A percentile compares a stretch with the other conserved stretches of the same genome.
Conservation (phyloP, 352 stramenopile genomes). For the Phytophthora quininea region DNA sequence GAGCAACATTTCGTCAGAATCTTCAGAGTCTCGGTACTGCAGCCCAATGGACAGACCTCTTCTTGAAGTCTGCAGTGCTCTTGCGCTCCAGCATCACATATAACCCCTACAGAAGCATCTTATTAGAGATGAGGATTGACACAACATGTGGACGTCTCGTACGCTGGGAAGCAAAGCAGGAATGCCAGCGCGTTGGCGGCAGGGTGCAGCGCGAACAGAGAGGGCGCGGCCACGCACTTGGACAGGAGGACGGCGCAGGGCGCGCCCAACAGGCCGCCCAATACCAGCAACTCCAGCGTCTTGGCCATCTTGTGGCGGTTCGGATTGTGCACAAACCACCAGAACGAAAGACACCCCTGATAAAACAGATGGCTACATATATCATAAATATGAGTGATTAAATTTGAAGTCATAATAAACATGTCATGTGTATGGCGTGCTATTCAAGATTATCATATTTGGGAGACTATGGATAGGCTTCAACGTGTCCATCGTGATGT, state of each 20-base stretch:
- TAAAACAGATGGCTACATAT: neutral
- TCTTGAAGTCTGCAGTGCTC: slow-evolving; percentile 45
- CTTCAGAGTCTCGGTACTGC: neutral
- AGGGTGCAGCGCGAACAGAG: slow-evolving; percentile 67
- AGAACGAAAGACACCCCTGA: neutral
- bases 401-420: neutral
- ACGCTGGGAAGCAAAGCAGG: slow-evolving; percentile 66
- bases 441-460: no score
- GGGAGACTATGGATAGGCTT: neutral
- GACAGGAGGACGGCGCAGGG: slow-evolving; percentile 55
- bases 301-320: slow-evolving; percentile 42
- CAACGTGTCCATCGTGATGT: slow-evolving; percentile 7
- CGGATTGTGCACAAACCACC: slow-evolving; percentile 20
- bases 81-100: slow-evolving; percentile 72
- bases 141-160: neutral
- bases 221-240: slow-evolving; percentile 35
- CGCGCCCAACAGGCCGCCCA: slow-evolving; percentile 54
- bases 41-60: slow-evolving; percentile 33
- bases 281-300: slow-evolving; percentile 62
- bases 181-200: slow-evolving; percentile 67
- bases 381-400: neutral
- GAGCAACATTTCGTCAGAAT: slow-evolving; percentile 1
- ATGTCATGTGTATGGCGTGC: slow-evolving; percentile 12
- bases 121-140: neutral
- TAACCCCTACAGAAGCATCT: slow-evolving; percentile 23